Evolutionary conservation across 106 monocot genomes (phyloP), one percentile per base, ranked within the genome.

Genomic region (Allium cepa): DNA sequence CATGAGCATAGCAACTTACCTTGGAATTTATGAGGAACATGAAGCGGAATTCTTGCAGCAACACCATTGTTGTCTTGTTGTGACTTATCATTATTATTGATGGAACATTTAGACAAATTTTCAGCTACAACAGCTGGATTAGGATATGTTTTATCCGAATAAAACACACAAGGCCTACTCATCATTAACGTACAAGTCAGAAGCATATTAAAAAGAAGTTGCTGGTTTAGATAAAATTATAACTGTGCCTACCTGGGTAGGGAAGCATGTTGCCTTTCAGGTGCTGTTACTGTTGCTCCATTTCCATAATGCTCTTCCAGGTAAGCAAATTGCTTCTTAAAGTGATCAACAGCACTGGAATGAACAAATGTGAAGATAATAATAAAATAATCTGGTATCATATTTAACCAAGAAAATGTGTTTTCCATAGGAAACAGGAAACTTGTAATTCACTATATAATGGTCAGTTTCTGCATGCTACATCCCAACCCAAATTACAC

Each of bases 321-420:
- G 72, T 94, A 87, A 63, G 94, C 87, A 90, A 94, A 94, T 67
- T 94, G 94, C 70, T 94, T 94, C 74, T 87, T 94, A 59, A 94
- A 94, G 51, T 94, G 94, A 71, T 94, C 94, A 59, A 90, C 90
- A 60, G 94, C 94, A 83, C 94, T 94, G 78, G n/a, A 77, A 82
- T 55, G 7, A 26, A 11, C 65, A 62, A 68, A 59, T 15, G 52
- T 11, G 72, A 26, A 55, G 27, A 15, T 17, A 46, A 46, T 26
- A 47, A 46, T 49, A 1, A 74, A 0, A 15, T 55, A 8, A 64
- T 7, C 13, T 17, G 10, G 2, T 49, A 48, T 49, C 49, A 8
- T 64, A 64, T 64, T 17, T 46, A 49, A 36, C 36, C 36, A 36
- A 5, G 22, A 22, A 36, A 36, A 36, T 36, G 36, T 36, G 36